Evolutionary conservation across 108 stramenopile genomes (phyloP), one percentile per base, ranked within the genome.

Genomic region (Parietichytrium sp.): DNA sequence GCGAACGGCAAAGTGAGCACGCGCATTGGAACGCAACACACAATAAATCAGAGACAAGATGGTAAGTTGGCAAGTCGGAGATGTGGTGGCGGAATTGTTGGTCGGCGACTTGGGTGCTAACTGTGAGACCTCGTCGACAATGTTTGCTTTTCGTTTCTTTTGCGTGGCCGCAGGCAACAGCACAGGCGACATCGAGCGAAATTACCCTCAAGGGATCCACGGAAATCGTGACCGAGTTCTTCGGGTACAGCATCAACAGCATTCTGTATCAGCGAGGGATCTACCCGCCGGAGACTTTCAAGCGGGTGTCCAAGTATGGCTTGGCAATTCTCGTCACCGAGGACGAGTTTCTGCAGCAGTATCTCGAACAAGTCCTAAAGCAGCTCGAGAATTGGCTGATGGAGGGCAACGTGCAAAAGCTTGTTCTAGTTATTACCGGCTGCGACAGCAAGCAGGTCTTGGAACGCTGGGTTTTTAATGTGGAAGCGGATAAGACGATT

Each of bases 381-480:
- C 97, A 99, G 82, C 91, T 99, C 80, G 88, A 92, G 80, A 81
- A 84, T 20, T 99, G 98, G 98, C 85, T 99, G 48, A 81, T 92
- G 36, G 85, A 88, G 31, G 94, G 94, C 12, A 89, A 94, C 53
- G 92, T 99, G 29, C 95, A 97, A 80, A 90, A 96, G 25, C 81
- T 99, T 26, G 97, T 98, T 4, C 88, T 97, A n/a, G 98, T 98
- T 33, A 94, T 99, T 13, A 90, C 91, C 29, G 98, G 98, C 6
- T 90, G 93, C 15, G 97, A 98, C 83, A 92, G 92, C 25, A 93
- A 93, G 20, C 94, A 97, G 51, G 96, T 95, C 20, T 88, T 99
- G 80, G 98, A 99, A 81, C 91, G 98, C 23, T 99, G 98, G 98
- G 95, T 96, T 61, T 99, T 98, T 90, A 93, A 96, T 83, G 95